Base-by-base conservation (phyloP, 768 basidiomycete species). In the Amanita pallidorosea region DNA sequence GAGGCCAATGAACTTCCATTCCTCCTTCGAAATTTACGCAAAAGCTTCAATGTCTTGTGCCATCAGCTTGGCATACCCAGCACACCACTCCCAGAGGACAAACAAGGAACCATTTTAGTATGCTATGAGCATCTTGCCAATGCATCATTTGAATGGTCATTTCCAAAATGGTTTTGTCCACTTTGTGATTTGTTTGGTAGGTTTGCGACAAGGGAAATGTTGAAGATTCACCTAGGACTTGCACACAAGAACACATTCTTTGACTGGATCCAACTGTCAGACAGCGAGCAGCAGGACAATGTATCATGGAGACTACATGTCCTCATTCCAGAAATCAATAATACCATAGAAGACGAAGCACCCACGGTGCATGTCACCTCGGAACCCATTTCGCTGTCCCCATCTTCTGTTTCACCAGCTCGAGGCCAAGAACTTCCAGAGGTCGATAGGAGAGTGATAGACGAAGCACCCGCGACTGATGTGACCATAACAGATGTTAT, bases 1-100 rank as follows among this genome's bases (percentile, higher is more conserved):
- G 60, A 58, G 20, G 63, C 65, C 9, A 55, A 54, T 13, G 66
- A 65, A 46, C 68, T 83, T 5, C 83, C 83, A 0, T 85, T 85
- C 58, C 65, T 82, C 18, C 65, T 60, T 23, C 75, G 78, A 9
- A 78, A 76, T 55, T 57, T 85, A 15, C 67, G 70, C 12, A 56
- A 45, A 2, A 76, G 77, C 1, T 85, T 85, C 57, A 53, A 49
- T n/a, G 35, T 53, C 17, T 67, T 67, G 18, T 84, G 80, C 58
- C 54, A 49, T 25, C 53, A 47, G 34, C 56, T 64, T 12, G 64
- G 66, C 8, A 58, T 82, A 23, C 65, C 67, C 3, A 65, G 64
- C 9, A 45, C 48, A 22, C 41, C 17, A 47, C 58, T 38, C 54
- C 60, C 35, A 48, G 53, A 42, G 49, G 57, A 53, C 55, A 48